Percentiles rank a stretch among this genome's conserved stretches.
Evolutionary conservation across 2,329 filamentous ascomycete genomes (phyloP).

Genomic region (Clonostachys rosea): DNA sequence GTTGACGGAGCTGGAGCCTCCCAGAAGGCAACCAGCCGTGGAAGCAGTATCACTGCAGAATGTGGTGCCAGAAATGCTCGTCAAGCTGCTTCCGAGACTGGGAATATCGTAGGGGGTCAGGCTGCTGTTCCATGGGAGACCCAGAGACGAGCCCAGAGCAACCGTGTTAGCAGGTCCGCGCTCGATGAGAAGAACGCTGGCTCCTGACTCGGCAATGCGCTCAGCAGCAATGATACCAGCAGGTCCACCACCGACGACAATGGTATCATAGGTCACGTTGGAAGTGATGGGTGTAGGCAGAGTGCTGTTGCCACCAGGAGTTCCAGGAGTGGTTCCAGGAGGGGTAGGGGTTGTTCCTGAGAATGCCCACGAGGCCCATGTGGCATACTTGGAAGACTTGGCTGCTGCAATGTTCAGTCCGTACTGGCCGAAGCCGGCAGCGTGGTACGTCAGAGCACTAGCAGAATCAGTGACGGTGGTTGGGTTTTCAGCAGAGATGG

Average conservation of each 20-base stretch:
- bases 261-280: constrained; percentile 11
- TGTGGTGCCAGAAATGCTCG: constrained; percentile 53
- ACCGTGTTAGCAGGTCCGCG: constrained; percentile 53
- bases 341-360: too few species aligned
- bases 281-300: too few species aligned
- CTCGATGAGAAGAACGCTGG: constrained; percentile 59
- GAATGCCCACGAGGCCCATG: too few species aligned
- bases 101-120: constrained; percentile 68
- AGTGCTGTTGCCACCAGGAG: too few species aligned
- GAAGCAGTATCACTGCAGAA: constrained; percentile 12
- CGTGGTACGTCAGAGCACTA: too few species aligned
- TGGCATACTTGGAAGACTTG: too few species aligned
- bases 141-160: constrained; percentile 4
- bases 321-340: too few species aligned
- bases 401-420: too few species aligned
- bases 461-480: too few species aligned
- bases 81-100: too few species aligned
- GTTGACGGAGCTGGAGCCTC: constrained; percentile 61
- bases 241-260: constrained; percentile 14
- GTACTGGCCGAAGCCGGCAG: too few species aligned
- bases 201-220: constrained; percentile 55
- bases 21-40: constrained; percentile 57
- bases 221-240: constrained; percentile 16
- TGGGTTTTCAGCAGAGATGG: too few species aligned
- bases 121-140: constrained; percentile 47